A percentile compares a stretch with the other conserved stretches of the same genome.
phyloP scores from a whole-genome alignment of 805 yeast species.

The Candida germanica region DNA sequence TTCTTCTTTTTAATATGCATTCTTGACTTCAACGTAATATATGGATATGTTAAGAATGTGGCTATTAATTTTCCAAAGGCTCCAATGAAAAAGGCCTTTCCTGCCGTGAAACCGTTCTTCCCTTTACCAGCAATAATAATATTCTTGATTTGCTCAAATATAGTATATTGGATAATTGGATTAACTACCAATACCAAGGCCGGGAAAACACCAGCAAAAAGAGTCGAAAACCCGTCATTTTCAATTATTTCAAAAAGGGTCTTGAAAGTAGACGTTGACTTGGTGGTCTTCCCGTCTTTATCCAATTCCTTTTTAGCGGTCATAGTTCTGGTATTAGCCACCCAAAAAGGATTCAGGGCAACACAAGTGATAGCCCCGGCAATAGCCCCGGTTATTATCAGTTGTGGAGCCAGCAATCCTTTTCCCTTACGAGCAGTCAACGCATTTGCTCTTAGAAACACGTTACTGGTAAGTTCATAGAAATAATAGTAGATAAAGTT shows the following conservation, averaged over 20 bases:
- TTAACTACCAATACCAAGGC: conserved; percentile 82
- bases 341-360: conserved; percentile 90
- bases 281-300: conserved; percentile 12
- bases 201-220: conserved; percentile 85
- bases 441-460: conserved; percentile 37
- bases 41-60: conserved; percentile 88
- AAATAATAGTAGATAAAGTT: conserved; percentile 89
- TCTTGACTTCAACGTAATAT: conserved; percentile 83
- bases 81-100: conserved; percentile 82
- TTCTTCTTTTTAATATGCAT: conserved; percentile 64
- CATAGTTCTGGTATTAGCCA: conserved; percentile 87
- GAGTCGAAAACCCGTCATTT: conserved; percentile 66
- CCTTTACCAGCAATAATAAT: conserved; percentile 54
- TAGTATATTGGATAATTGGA: conserved; percentile 89
- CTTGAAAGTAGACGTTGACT: conserved; percentile 42
- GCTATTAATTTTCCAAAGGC: conserved; percentile 88
- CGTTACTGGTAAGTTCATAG: conserved; percentile 66
- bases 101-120: conserved; percentile 51
- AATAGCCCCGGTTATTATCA: conserved; percentile 74
- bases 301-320: conserved; percentile 42
- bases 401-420: conserved; percentile 59
- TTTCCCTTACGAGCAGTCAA: conserved; percentile 21
- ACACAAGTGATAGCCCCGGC: conserved; percentile 86
- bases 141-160: conserved; percentile 83
- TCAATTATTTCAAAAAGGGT: conserved; percentile 61